Base-by-base conservation (phyloP, 306 rosid genomes). In the Gastrolobium bilobum region DNA sequence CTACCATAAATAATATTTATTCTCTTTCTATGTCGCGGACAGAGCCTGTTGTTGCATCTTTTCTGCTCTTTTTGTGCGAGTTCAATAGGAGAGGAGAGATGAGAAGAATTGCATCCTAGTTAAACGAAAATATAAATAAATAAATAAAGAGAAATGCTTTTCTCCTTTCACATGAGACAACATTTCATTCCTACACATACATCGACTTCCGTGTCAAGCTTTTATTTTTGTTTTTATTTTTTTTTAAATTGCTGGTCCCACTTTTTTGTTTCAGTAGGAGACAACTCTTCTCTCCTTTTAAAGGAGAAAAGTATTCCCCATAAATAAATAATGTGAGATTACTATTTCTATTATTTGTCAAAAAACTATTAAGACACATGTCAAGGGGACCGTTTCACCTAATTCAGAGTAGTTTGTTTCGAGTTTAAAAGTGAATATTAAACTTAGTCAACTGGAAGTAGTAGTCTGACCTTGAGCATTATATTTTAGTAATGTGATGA, bases 1-100 rank as follows among this genome's bases (percentile, higher is more conserved):
- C 57, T 67, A 14, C 61, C 38, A 3, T 67, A 69, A 4, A 31
- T 53, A 9, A 31, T 77, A 54, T 66, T 64, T 76, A 14, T 77
- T 66, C 46, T 29, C 43, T 13, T 37, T 6, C 42, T 11, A 6
- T 62, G 42, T 50, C 62, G 48, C 33, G 43, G 9, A 50, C 44
- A n/a, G 8, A 46, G 6, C 80, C 11, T 38, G 33, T 35, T 7
- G 34, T 30, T 31, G 51, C 42, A 62, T 30, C 29, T 20, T 62
- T 37, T 65, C 26, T 38, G 34, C 44, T 59, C 35, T 44, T 59
- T 59, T 14, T 34, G 39, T 26, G 46, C 50, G 11, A 4, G 33
- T 60, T 4, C 7, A 14, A 14, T 14, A 31, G 5, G 33, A 31
- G 31, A 43, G 7, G 42, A 9, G 35, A 34, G 20, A 48, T 67